Percentiles rank a stretch among this genome's conserved stretches.
These are phyloP conservation scores for Salvia rosmarinus DNA, from an alignment of 257 asterid species.

Conservation along the genomic window DNA sequence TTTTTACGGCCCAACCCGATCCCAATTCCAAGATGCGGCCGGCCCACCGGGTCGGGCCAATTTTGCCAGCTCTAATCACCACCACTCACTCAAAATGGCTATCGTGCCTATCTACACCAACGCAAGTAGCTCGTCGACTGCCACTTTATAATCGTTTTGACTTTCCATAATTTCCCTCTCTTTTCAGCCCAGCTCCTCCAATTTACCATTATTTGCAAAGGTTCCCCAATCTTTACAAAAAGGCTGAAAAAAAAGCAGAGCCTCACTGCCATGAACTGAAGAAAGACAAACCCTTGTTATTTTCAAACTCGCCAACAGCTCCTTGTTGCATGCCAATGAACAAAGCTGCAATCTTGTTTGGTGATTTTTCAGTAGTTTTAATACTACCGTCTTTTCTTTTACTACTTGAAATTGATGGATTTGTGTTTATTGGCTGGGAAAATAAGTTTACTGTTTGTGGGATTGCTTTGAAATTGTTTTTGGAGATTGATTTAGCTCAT, in stretches of 20 bases:
- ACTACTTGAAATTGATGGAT: neutral
- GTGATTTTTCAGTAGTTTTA: neutral
- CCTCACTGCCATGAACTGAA: constrained; percentile 31
- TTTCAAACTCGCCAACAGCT: constrained; percentile 2
- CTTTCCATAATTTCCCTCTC: neutral
- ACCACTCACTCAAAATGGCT: constrained; percentile 34
- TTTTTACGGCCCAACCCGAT: too few species aligned
- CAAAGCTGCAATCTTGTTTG: constrained; percentile 19
- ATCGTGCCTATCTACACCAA: constrained; percentile 35
- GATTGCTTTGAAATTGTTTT: constrained; percentile 12
- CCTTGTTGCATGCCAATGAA: constrained; percentile 19
- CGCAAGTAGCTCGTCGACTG: constrained; percentile 5
- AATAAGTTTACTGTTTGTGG: constrained; percentile 26
- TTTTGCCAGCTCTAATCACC: too few species aligned
- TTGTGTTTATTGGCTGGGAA: constrained; percentile 13
- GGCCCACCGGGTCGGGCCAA: too few species aligned
- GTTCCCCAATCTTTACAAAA: constrained; percentile 24
- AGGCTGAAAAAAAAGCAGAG: constrained; percentile 33
- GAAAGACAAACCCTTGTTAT: constrained; percentile 28
- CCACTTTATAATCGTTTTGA: constrained; percentile 27
- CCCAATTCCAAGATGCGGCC: too few species aligned
- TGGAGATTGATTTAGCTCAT: constrained; percentile 11
- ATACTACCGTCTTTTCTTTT: neutral
- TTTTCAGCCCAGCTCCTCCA: constrained; percentile 22
- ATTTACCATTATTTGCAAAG: constrained; percentile 23